Evolutionary conservation across 2,329 filamentous ascomycete species (phyloP).

Genomic region (Corynespora cassiicola): DNA sequence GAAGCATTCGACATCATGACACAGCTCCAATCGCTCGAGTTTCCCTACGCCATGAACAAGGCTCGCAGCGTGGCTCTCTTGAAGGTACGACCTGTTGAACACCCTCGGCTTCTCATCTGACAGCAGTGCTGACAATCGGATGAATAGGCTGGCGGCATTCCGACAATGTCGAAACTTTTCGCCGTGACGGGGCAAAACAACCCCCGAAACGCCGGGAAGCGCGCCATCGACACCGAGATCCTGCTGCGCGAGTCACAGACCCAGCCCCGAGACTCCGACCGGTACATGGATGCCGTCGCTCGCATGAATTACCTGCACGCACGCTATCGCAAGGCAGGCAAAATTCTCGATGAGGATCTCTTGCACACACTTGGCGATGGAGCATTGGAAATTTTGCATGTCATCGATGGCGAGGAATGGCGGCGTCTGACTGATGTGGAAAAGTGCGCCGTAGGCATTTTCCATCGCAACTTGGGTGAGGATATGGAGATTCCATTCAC

Average conservation of each 20-base stretch:
- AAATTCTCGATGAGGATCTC: conserved; percentile 23
- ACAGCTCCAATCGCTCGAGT: conserved; percentile 39
- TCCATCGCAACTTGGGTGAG: conserved; percentile 32
- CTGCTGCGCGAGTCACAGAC: conserved; percentile 28
- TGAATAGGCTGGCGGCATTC: conserved; percentile 21
- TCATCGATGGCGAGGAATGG: conserved; percentile 28
- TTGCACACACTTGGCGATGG: conserved; percentile 22
- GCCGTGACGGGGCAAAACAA: conserved; percentile 23
- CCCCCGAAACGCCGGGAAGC: conserved; percentile 22
- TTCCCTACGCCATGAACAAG: conserved; percentile 36
- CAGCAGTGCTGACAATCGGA: not conserved
- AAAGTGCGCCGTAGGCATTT: conserved; percentile 33
- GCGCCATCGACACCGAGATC: conserved; percentile 30
- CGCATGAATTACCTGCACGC: conserved; percentile 27
- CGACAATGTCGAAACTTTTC: conserved; percentile 27
- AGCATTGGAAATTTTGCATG: conserved; percentile 20
- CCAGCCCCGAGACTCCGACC: conserved; percentile 16
- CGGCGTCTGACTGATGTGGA: conserved; percentile 29
- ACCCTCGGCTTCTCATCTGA: too few species aligned
- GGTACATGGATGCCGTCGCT: conserved; percentile 23
- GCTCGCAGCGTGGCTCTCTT: conserved; percentile 31
- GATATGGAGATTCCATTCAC: conserved; percentile 34
- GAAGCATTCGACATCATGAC: conserved; percentile 36
- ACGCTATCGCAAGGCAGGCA: conserved; percentile 25
- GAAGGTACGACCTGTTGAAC: conserved; percentile 22